Base-by-base conservation (phyloP, 176 grass and related monocot species). In the Luzula sylvatica region DNA sequence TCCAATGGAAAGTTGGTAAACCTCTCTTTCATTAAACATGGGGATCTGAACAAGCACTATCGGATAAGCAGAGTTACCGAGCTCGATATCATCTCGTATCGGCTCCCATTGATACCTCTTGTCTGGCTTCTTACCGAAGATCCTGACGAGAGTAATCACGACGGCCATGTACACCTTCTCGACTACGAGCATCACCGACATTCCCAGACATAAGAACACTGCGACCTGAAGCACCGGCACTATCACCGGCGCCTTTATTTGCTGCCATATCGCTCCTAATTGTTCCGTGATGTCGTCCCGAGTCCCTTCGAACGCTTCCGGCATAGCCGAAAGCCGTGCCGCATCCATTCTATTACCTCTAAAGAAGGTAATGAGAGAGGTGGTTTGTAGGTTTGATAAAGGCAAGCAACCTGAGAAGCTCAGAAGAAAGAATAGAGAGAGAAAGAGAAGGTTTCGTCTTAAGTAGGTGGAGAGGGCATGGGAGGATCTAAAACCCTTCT, bases 1-100 rank as follows among this genome's bases (percentile, higher is more conserved):
- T 39, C 79, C 75, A 35, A 88, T 83, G 26, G 85, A 83, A 13
- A 83, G 49, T 13, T 74, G 52, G 66, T 88, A 88, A 50, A 88
- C 87, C 83, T 87, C 88, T 42, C 73, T 81, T 50, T 94, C 88
- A 50, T 94, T 94, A 65, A 77, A 87, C 88, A 94, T 87, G 44
- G 88, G 88, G 69, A 94, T 94, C 72, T 94, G 88, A 23, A 94
- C 56, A 4, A 94, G 79, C 26, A 94, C 88, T 75, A 78, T 83
- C 28, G 88, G 88, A 41, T 78, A 87, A 1, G 68, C 79, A 3
- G 50, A 58, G 62, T 17, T 66, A 35, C 75, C 82, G 58, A 67
- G 24, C 82, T 94, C 88, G 11, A 76, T 40, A 66, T 87, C 88
- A 45, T 56, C 71, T 16, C 32, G 13, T 14, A 87, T 42, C 53